These are phyloP conservation scores for Cyberlindnera mrakii DNA, from an alignment of 805 yeast genomes.

Conservation along the genomic window DNA sequence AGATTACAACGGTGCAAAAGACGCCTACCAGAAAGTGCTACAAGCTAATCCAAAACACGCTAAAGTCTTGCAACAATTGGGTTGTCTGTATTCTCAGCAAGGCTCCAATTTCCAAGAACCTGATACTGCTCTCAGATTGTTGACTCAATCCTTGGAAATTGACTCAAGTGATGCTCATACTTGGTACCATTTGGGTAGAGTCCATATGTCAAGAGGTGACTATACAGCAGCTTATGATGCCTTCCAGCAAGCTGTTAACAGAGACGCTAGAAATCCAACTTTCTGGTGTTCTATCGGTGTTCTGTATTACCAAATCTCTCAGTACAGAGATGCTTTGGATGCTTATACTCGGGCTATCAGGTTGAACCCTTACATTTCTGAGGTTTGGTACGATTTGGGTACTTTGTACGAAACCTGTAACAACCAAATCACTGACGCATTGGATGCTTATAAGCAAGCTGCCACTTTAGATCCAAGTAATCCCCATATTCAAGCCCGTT, in stretches of 20 bases:
- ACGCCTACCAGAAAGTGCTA: slow-evolving; percentile 90
- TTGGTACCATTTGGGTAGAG: slow-evolving; percentile 95
- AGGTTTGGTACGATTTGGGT: slow-evolving; percentile 98
- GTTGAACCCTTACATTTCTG: slow-evolving; percentile 90
- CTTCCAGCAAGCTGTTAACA: slow-evolving; percentile 96
- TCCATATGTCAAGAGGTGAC: slow-evolving; percentile 93
- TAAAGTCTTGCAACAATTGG: slow-evolving; percentile 91
- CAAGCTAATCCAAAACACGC: slow-evolving; percentile 90
- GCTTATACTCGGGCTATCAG: slow-evolving; percentile 97
- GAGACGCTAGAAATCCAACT: slow-evolving; percentile 95
- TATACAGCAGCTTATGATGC: slow-evolving; percentile 96
- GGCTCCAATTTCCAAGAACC: slow-evolving; percentile 69
- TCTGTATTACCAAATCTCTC: slow-evolving; percentile 90
- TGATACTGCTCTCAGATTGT: slow-evolving; percentile 72
- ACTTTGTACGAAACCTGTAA: slow-evolving; percentile 96
- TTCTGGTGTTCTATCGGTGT: slow-evolving; percentile 98
- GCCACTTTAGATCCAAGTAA: slow-evolving; percentile 92
- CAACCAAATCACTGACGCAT: slow-evolving; percentile 89
- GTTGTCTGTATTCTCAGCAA: slow-evolving; percentile 84
- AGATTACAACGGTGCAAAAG: slow-evolving; percentile 86
- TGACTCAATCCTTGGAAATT: slow-evolving; percentile 82
- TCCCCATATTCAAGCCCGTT: slow-evolving; percentile 88
- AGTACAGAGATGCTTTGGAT: slow-evolving; percentile 93
- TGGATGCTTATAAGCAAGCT: slow-evolving; percentile 96
- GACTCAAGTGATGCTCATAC: slow-evolving; percentile 91